These are phyloP conservation scores for Ceratocystis eucalypticola DNA, from an alignment of 2,329 filamentous ascomycete species.

Conservation along the genomic window DNA sequence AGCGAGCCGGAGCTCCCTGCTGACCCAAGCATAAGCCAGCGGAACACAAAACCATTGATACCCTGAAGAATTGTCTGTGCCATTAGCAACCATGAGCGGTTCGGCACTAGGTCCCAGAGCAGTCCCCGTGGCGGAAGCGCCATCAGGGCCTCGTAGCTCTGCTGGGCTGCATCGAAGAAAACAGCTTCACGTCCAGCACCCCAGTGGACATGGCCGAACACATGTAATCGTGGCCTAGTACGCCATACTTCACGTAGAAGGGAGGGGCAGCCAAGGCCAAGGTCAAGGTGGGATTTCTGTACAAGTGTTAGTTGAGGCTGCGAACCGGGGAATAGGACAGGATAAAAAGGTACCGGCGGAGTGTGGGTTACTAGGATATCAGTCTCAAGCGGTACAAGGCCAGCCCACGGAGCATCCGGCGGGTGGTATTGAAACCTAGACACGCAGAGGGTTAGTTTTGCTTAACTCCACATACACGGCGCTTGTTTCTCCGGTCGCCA, in stretches of 20 bases:
- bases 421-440: slow-evolving; percentile 38
- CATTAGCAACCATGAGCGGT: slow-evolving; percentile 35
- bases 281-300: slow-evolving; percentile 53
- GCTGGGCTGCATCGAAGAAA: slow-evolving; percentile 63
- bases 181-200: slow-evolving; percentile 56
- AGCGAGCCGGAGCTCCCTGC: slow-evolving; percentile 37
- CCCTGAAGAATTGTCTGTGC: slow-evolving; percentile 34
- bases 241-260: slow-evolving; percentile 62
- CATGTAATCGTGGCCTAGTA: slow-evolving; percentile 59
- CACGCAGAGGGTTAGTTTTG: background rate
- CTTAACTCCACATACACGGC: background rate
- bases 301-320: slow-evolving; percentile 7
- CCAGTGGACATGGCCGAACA: slow-evolving; percentile 77
- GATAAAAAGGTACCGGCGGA: slow-evolving; percentile 43
- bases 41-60: slow-evolving; percentile 37
- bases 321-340: background rate
- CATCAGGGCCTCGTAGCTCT: slow-evolving; percentile 54
- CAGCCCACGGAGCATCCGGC: slow-evolving; percentile 45
- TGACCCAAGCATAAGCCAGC: slow-evolving; percentile 42
- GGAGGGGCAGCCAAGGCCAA: slow-evolving; percentile 55
- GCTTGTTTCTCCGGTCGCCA: slow-evolving; percentile 28
- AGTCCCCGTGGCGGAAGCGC: slow-evolving; percentile 31
- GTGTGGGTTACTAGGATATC: slow-evolving; percentile 74
- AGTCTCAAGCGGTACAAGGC: slow-evolving; percentile 54
- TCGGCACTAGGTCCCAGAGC: slow-evolving; percentile 35